Evolutionary conservation across 106 monocot species (phyloP).

Genomic region (Chionographis japonica): DNA sequence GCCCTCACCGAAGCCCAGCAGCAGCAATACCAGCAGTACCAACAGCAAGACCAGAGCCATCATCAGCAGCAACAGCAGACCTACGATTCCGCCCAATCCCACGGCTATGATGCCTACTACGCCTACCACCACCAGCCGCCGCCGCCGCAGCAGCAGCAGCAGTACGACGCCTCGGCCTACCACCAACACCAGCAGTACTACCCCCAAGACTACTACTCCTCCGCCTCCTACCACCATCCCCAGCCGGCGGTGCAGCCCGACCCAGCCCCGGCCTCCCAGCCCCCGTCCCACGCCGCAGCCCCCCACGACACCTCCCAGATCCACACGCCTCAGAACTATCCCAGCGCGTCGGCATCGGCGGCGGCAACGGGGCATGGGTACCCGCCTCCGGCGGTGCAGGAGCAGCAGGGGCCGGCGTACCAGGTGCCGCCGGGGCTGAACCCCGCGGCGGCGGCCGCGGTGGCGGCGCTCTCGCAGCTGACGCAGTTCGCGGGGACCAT

Average conservation of each 20-base stretch:
- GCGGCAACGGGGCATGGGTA: not conserved
- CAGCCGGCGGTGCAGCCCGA: constrained; percentile 3
- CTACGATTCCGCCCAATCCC: constrained; percentile 1
- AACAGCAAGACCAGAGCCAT: constrained; percentile 6
- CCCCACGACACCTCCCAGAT: constrained; percentile 7
- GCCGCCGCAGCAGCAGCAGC: not conserved
- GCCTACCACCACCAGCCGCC: constrained; percentile 15
- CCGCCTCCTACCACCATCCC: constrained; percentile 7
- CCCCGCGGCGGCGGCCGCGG: constrained; percentile 20
- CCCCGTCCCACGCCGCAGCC: constrained; percentile 3
- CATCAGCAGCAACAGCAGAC: constrained; percentile 7
- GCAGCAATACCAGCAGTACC: constrained; percentile 2
- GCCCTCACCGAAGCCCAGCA: constrained; percentile 5
- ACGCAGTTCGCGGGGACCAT: constrained; percentile 22
- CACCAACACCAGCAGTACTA: constrained; percentile 8
- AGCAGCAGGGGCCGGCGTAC: not conserved
- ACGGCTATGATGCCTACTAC: constrained; percentile 16
- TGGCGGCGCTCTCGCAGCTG: constrained; percentile 18
- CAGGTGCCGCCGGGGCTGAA: constrained; percentile 13
- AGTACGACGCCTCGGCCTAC: not conserved
- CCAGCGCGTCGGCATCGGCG: not conserved
- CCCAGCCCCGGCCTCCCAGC: not conserved
- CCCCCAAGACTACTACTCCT: not conserved
- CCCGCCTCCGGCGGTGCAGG: not conserved
- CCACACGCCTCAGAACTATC: not conserved